A percentile compares a stretch with the other conserved stretches of the same genome.
Conservation (phyloP, 371 early-diverging fungal species). For the Mortierella sp. region DNA sequence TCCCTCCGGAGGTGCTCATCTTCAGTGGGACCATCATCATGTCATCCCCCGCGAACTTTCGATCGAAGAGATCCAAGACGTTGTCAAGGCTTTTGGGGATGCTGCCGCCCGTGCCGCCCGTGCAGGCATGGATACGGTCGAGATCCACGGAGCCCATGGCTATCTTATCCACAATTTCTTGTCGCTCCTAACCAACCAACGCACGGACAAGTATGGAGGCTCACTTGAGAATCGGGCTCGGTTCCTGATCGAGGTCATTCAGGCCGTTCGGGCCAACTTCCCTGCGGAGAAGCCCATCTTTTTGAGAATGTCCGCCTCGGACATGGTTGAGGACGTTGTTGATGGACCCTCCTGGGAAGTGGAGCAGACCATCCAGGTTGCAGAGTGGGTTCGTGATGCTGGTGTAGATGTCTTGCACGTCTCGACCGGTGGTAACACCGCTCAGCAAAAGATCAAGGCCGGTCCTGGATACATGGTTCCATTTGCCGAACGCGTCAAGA, state of each 20-base stretch:
- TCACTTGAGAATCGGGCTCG: slow-evolving; percentile 82
- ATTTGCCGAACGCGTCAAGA: slow-evolving; percentile 69
- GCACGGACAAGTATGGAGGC: slow-evolving; percentile 89
- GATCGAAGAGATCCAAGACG: slow-evolving; percentile 68
- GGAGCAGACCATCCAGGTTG: slow-evolving; percentile 73
- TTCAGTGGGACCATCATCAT: slow-evolving; percentile 57
- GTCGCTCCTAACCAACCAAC: slow-evolving; percentile 82
- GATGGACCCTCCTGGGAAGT: slow-evolving; percentile 66
- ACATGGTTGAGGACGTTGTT: slow-evolving; percentile 68
- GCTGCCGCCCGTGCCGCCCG: slow-evolving; percentile 78
- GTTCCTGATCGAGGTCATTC: slow-evolving; percentile 72
- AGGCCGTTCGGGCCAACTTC: slow-evolving; percentile 76
- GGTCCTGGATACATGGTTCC: slow-evolving; percentile 79
- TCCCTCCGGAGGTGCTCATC: slow-evolving; percentile 67
- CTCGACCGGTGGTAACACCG: slow-evolving; percentile 75
- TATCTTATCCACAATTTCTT: slow-evolving; percentile 85
- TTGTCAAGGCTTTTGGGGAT: slow-evolving; percentile 72
- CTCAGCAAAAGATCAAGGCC: slow-evolving; percentile 61
- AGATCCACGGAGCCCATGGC: slow-evolving; percentile 84
- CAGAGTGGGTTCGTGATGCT: slow-evolving; percentile 62
- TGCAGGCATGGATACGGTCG: slow-evolving; percentile 88
- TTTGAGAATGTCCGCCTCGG: slow-evolving; percentile 80
- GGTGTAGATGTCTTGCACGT: slow-evolving; percentile 85
- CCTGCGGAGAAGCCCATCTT: slow-evolving; percentile 84
- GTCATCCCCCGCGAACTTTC: slow-evolving; percentile 71